Base-by-base conservation (phyloP, 2,329 filamentous ascomycete species). In the Cladobotryum mycophilum region DNA sequence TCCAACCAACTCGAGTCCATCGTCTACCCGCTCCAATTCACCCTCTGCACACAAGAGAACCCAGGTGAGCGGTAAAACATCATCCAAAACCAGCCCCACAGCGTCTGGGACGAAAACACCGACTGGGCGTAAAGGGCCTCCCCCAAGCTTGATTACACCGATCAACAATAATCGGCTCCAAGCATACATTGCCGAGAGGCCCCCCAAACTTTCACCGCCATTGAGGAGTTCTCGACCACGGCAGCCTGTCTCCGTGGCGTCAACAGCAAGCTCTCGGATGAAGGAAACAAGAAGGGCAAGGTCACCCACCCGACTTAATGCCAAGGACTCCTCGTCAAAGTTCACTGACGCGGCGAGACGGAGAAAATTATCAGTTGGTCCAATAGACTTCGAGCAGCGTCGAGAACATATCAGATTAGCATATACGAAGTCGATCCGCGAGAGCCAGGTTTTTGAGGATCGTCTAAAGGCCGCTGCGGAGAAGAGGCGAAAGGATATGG, bases 321-420 rank as follows among this genome's bases (percentile, higher is more conserved):
- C 55, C 3, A 58, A 53, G 45, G 61, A 45, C 60, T 60, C 20
- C 52, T 62, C 22, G 55, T 58, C 61, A 49, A 70, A 62, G 59
- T 59, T 68, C 13, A 67, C 67, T 36, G 75, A 76, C 47, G 58
- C 68, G 5, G 54, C 65, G 5, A 65, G 71, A 33, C 71, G 76
- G 52, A 73, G 76, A 41, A 82, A 81, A 61, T 73, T 81, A 47
- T 79, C 79, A 1, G 71, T 91, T 52, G 85, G 85, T 1, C 85
- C 86, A 53, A 88, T 95, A 47, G 88, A 96, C 67, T 93, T 95
- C 64, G 89, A 86, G 53, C 87, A 88, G 58, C 80, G 89, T 46
- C 79, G 90, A 59, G 85, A 89, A 62, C 83, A 84, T 54, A 95
- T 95, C 60, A 86, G 91, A 59, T 81, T 89, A 51, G 89, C 89